phyloP scores from a whole-genome alignment of 2,329 filamentous ascomycete genomes.

The Fusarium poae region DNA sequence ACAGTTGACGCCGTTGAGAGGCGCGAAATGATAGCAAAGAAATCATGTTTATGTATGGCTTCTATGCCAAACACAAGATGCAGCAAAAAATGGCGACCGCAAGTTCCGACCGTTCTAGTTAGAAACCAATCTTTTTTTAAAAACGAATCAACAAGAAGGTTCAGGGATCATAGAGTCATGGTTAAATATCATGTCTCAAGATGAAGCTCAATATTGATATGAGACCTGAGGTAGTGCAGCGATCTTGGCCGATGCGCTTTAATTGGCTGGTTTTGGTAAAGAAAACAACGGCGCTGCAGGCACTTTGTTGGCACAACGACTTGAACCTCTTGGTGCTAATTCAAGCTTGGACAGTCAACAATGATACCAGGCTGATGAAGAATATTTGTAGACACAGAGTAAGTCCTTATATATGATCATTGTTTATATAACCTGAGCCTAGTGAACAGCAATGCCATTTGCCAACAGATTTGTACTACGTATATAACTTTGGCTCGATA shows the following conservation, averaged over 20 bases:
- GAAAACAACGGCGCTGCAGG: constrained; percentile 27
- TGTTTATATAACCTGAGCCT: neutral
- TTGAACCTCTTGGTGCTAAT: neutral
- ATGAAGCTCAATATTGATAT: constrained; percentile 9
- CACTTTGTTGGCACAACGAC: constrained; percentile 40
- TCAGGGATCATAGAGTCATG: constrained; percentile 2
- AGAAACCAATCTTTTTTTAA: neutral
- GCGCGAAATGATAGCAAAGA: constrained; percentile 43
- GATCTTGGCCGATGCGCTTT: neutral
- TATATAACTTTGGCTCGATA: no score
- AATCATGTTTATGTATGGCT: constrained; percentile 45
- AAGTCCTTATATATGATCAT: neutral
- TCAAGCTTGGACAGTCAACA: neutral
- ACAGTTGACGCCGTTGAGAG: constrained; percentile 56
- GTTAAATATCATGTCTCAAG: neutral
- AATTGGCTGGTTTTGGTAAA: constrained; percentile 22
- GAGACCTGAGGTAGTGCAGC: constrained; percentile 8
- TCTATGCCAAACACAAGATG: constrained; percentile 22
- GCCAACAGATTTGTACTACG: neutral
- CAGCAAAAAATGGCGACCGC: neutral
- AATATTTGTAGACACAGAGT: neutral
- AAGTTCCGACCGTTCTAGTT: neutral
- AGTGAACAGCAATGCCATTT: neutral
- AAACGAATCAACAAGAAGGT: neutral
- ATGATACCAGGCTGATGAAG: neutral